Base-by-base conservation (phyloP, 352 stramenopile genomes). In the Pythium pyrilobum region DNA sequence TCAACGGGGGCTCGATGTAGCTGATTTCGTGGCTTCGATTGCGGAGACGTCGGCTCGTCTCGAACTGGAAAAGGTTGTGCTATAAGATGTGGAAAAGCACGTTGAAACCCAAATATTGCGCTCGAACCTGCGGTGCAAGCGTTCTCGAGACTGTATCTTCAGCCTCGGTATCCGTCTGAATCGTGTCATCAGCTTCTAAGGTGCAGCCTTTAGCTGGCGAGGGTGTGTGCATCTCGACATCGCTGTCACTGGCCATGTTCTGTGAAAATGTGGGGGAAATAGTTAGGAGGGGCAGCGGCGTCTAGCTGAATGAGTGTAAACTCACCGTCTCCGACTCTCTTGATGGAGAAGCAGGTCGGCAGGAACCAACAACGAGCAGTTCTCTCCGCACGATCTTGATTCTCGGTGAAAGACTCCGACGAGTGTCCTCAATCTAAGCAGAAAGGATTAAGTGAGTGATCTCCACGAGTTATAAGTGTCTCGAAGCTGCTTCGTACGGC, bases 1-100 rank as follows among this genome's bases (percentile, higher is more conserved):
- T 88, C 29, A 87, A 44, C 38, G 72, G 82, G 2, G 77, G 69
- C 41, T 88, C 75, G 12, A 77, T 51, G 37, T 87, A 90, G n/a
- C 69, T 76, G 6, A 77, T 34, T 8, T 43, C 53, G 20, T 65
- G 31, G 47, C 71, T 68, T 44, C 79, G 76, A 6, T 66, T 52
- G 13, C 78, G 76, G 27, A 81, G 62, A 31, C 55, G 65, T 21
- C 63, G 68, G 27, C 64, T 47, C 0, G 52, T 38, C 47, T 64
- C 62, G 13, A 59, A 59, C 52, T 59, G 16, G 4, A 31, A 12
- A 28, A 21, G 3, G 24, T 47, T n/a, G n/a, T n/a, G n/a, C n/a
- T n/a, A n/a, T n/a, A n/a, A n/a, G n/a, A n/a, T n/a, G n/a, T n/a
- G n/a, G n/a, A n/a, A n/a, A n/a, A n/a, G n/a, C n/a, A n/a, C n/a